Evolutionary conservation across 306 rosid species (phyloP).

Genomic region (Glycine latifolia): DNA sequence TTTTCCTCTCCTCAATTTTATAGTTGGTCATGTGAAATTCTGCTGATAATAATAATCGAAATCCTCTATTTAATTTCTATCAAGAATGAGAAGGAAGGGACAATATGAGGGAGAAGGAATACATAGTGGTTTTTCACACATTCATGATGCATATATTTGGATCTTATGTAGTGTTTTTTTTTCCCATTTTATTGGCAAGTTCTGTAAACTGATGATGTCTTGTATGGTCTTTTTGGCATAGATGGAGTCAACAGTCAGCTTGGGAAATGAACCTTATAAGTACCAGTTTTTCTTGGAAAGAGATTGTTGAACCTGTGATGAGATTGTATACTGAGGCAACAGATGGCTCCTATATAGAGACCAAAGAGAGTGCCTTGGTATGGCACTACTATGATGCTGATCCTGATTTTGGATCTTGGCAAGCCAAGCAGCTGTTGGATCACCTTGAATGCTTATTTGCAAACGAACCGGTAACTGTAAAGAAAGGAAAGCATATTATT

Average conservation of each 20-base stretch:
- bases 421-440: constrained; percentile 73
- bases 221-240: constrained; percentile 35
- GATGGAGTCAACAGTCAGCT: constrained; percentile 62
- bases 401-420: constrained; percentile 67
- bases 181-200: not conserved
- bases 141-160: constrained; percentile 1
- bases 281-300: constrained; percentile 62
- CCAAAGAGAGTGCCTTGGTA: constrained; percentile 77
- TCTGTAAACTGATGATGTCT: constrained; percentile 22
- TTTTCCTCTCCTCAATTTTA: not conserved
- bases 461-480: constrained; percentile 72
- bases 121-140: not conserved
- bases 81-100: not conserved
- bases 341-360: constrained; percentile 72
- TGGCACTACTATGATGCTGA: constrained; percentile 75
- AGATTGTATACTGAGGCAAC: constrained; percentile 67
- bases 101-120: not conserved
- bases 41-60: not conserved
- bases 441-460: constrained; percentile 72
- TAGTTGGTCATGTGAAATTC: not conserved
- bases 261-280: constrained; percentile 62
- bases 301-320: constrained; percentile 75
- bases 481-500: constrained; percentile 68
- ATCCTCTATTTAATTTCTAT: not conserved
- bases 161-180: not conserved